These are phyloP conservation scores for Geosmithia putterillii DNA, from an alignment of 2,329 filamentous ascomycete genomes.

Conservation along the genomic window DNA sequence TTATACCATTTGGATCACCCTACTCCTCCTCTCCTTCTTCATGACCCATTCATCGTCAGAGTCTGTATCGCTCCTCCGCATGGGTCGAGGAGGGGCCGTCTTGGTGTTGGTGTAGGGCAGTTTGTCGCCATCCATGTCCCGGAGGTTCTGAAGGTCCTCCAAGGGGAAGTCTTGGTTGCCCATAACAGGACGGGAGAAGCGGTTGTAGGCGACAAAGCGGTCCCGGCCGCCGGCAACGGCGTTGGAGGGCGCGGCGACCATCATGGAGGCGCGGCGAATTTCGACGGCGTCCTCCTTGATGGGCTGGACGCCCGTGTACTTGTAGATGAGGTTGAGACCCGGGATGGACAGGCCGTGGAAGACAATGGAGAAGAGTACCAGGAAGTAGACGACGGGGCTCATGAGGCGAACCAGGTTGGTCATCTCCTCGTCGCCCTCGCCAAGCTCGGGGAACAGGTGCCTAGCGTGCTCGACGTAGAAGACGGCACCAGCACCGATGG, in stretches of 20 bases:
- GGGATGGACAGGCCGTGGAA: slow-evolving; percentile 37
- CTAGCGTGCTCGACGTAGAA: slow-evolving; percentile 52
- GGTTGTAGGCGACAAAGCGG: slow-evolving; percentile 31
- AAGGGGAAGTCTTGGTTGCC: neutral
- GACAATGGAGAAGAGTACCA: slow-evolving; percentile 25
- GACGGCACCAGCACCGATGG: slow-evolving; percentile 58
- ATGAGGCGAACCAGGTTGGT: slow-evolving; percentile 22
- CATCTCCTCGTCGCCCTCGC: slow-evolving; percentile 20
- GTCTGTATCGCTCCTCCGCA: no score
- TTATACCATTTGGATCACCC: no score
- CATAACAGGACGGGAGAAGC: neutral
- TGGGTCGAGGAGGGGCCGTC: no score
- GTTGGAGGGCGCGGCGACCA: slow-evolving; percentile 22
- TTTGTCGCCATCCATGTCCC: no score
- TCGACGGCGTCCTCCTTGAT: slow-evolving; percentile 28
- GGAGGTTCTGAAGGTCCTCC: no score
- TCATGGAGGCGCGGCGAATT: slow-evolving; percentile 22
- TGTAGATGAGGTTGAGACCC: slow-evolving; percentile 24
- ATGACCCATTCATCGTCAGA: no score
- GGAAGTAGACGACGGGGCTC: slow-evolving; percentile 25
- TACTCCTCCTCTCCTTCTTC: no score
- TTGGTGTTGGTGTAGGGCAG: no score
- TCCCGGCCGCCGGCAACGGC: slow-evolving; percentile 22
- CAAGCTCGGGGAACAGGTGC: slow-evolving; percentile 24
- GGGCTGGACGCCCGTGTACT: slow-evolving; percentile 22